A percentile compares a stretch with the other conserved stretches of the same genome.
These are phyloP conservation scores for Cercospora nicotianae DNA, from an alignment of 2,329 filamentous ascomycete genomes.

Conservation along the genomic window DNA sequence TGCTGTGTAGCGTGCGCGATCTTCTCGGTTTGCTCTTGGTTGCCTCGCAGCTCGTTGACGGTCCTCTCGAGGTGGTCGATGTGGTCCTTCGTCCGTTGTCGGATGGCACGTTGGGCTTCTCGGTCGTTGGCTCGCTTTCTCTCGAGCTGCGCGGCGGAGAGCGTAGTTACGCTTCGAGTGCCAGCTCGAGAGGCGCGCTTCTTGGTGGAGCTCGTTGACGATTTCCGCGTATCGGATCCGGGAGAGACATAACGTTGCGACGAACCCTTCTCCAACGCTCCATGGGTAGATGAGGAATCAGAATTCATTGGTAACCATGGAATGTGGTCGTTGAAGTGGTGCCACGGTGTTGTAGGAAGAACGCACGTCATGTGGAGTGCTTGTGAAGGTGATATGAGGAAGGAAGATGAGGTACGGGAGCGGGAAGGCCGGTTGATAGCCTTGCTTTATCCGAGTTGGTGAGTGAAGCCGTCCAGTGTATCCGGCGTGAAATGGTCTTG, in stretches of 20 bases:
- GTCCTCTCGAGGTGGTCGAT: slow-evolving; percentile 59
- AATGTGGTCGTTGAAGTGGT: slow-evolving; percentile 32
- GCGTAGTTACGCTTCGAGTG: slow-evolving; percentile 57
- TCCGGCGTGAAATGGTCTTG: slow-evolving; percentile 21
- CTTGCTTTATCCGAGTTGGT: not conserved
- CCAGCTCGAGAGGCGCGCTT: slow-evolving; percentile 56
- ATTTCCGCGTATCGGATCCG: slow-evolving; percentile 33
- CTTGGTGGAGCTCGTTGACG: slow-evolving; percentile 41
- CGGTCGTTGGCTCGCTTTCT: slow-evolving; percentile 61
- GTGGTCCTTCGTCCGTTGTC: slow-evolving; percentile 60
- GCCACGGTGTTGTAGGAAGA: slow-evolving; percentile 32
- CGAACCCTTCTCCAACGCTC: slow-evolving; percentile 28
- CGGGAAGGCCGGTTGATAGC: not conserved
- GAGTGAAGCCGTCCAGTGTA: slow-evolving; percentile 24
- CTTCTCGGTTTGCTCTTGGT: slow-evolving; percentile 49
- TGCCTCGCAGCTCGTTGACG: slow-evolving; percentile 53
- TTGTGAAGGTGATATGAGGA: slow-evolving; percentile 9
- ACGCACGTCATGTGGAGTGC: slow-evolving; percentile 36
- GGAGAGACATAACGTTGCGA: slow-evolving; percentile 36
- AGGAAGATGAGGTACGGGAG: not conserved
- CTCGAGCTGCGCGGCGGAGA: slow-evolving; percentile 59
- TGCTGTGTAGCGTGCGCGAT: slow-evolving; percentile 52
- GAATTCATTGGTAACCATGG: slow-evolving; percentile 38
- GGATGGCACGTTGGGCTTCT: slow-evolving; percentile 60
- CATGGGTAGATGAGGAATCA: slow-evolving; percentile 25